Percentiles rank a stretch among this genome's conserved stretches.
Conservation (phyloP, 805 yeast species). For the Wickerhamiella sergipiensis region DNA sequence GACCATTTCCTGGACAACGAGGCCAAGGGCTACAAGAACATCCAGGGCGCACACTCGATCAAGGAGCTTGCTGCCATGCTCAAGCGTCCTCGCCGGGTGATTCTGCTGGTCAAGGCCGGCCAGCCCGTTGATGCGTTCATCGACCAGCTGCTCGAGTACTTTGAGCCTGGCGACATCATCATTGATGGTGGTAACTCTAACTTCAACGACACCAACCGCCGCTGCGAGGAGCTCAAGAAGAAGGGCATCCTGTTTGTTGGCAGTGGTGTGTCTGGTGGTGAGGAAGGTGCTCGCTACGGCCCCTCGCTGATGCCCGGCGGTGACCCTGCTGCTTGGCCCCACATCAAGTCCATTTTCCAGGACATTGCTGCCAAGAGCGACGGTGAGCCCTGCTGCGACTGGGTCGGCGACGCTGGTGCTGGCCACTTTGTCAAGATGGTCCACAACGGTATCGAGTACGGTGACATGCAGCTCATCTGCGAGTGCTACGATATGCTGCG, state of each 20-base stretch:
- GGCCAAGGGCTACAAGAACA: constrained; percentile 81
- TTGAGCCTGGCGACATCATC: constrained; percentile 95
- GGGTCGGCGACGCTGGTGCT: constrained; percentile 99
- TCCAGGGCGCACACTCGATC: constrained; percentile 88
- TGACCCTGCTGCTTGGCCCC: constrained; percentile 96
- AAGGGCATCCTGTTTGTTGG: constrained; percentile 91
- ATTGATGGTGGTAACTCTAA: constrained; percentile 99
- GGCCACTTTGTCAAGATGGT: constrained; percentile 99
- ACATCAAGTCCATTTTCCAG: constrained; percentile 92
- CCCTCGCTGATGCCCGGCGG: constrained; percentile 99
- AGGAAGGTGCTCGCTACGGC: constrained; percentile 99
- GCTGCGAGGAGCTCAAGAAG: constrained; percentile 73
- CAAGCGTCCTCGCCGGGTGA: constrained; percentile 95
- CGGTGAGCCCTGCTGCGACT: constrained; percentile 99
- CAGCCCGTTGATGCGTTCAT: constrained; percentile 85
- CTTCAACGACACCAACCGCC: constrained; percentile 97
- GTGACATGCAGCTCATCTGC: constrained; percentile 98
- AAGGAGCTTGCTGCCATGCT: constrained; percentile 76
- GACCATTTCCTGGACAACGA: constrained; percentile 86
- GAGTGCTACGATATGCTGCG: constrained; percentile 96
- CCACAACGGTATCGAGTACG: constrained; percentile 98
- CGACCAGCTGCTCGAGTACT: constrained; percentile 71
- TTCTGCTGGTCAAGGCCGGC: constrained; percentile 93
- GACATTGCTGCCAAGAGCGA: constrained; percentile 90
- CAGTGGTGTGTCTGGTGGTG: constrained; percentile 99